Percentiles rank a stretch among this genome's conserved stretches.
Conservation (phyloP, 106 monocot genomes). For the Platanthera guangdongensis region DNA sequence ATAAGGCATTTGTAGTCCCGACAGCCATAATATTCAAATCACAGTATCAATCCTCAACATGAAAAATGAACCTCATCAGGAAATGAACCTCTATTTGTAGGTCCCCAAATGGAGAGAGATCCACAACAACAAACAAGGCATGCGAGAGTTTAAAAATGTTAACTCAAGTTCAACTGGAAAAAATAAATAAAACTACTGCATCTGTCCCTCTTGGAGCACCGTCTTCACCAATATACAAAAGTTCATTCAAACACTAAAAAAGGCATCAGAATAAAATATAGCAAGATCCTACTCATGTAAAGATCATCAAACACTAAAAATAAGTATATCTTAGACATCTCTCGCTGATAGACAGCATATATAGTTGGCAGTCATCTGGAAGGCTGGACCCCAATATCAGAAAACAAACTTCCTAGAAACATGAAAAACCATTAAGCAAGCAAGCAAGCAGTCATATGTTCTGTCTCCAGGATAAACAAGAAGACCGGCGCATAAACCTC, state of each 20-base stretch:
- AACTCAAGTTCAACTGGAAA: too few relatives aligned
- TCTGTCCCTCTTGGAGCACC: too few relatives aligned
- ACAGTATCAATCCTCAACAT: too few relatives aligned
- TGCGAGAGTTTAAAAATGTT: too few relatives aligned
- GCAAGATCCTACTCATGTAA: not conserved
- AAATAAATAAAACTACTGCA: too few relatives aligned
- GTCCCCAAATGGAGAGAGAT: too few relatives aligned
- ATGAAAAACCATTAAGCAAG: not conserved
- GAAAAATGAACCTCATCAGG: too few relatives aligned
- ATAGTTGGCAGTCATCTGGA: not conserved
- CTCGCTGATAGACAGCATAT: not conserved
- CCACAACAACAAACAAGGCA: too few relatives aligned
- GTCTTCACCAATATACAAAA: not conserved
- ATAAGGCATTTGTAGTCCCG: too few relatives aligned
- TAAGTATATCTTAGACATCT: not conserved
- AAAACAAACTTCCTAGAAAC: not conserved
- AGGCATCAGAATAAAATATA: not conserved
- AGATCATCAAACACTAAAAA: not conserved
- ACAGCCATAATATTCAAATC: too few relatives aligned
- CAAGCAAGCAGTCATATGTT: not conserved
- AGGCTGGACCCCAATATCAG: not conserved
- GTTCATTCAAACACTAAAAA: not conserved
- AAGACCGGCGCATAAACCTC: not conserved
- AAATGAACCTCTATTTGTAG: too few relatives aligned
- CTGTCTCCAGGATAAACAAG: not conserved